Conservation (phyloP, 441 rosid genomes). For the Geranium incanum region DNA sequence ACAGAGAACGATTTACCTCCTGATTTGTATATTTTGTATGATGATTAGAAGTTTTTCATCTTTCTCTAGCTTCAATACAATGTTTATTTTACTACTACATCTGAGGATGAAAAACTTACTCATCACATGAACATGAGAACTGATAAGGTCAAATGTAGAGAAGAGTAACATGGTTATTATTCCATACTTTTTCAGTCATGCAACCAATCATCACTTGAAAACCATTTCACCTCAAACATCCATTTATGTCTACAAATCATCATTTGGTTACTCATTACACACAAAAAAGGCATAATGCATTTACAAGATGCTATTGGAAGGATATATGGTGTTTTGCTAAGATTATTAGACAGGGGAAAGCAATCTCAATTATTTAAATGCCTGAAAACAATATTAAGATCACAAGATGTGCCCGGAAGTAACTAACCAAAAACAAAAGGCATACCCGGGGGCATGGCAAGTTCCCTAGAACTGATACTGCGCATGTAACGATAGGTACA, state of each 20-base stretch:
- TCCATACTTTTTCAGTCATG: not conserved
- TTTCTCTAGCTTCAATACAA: not conserved
- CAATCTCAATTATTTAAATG: not conserved
- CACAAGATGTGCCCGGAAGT: not conserved
- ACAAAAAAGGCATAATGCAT: not conserved
- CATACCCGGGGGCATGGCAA: not conserved
- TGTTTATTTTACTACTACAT: not conserved
- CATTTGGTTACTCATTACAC: not conserved
- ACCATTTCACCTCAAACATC: not conserved
- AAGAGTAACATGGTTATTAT: not conserved
- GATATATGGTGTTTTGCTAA: not conserved
- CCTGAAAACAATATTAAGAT: not conserved
- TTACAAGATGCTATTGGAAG: not conserved
- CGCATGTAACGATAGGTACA: not conserved
- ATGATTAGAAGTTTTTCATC: not conserved
- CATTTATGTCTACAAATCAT: too few relatives aligned
- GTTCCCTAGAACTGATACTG: not conserved
- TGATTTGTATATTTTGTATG: not conserved
- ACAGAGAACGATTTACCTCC: slow-evolving; percentile 20
- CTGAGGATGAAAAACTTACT: not conserved
- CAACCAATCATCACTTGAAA: not conserved
- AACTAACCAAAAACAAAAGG: not conserved
- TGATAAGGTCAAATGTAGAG: not conserved
- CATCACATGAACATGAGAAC: too few relatives aligned
- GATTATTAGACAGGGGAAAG: not conserved